A percentile compares a stretch with the other conserved stretches of the same genome.
phyloP scores from a whole-genome alignment of 2,329 filamentous ascomycete genomes.

The Penicillium sp. region DNA sequence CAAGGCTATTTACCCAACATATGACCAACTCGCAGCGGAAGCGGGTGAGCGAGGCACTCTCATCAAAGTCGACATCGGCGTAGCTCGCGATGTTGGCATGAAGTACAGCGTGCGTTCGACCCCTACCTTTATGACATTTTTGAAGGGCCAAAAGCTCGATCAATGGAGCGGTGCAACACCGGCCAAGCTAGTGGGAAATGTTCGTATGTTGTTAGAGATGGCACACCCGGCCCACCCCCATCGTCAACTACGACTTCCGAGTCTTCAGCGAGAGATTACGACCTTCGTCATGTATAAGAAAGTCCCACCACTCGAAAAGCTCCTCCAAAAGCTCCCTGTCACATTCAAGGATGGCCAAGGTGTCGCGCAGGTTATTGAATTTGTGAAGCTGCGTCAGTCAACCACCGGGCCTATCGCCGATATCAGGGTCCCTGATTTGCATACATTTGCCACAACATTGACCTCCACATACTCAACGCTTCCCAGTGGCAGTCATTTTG shows the following conservation, averaged over 20 bases:
- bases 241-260: constrained; percentile 67
- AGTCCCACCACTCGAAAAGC: constrained; percentile 76
- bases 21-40: constrained; percentile 75
- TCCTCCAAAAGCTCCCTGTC: constrained; percentile 73
- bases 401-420: constrained; percentile 59
- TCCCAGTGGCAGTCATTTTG: constrained; percentile 68
- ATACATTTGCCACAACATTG: constrained; percentile 63
- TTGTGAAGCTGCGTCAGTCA: constrained; percentile 61
- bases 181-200: constrained; percentile 65
- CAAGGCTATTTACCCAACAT: constrained; percentile 77
- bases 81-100: constrained; percentile 62
- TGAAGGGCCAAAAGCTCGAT: constrained; percentile 72
- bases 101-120: constrained; percentile 72
- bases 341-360: constrained; percentile 56
- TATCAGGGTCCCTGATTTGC: constrained; percentile 69
- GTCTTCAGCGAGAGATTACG: constrained; percentile 62
- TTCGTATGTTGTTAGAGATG: constrained; percentile 72
- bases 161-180: constrained; percentile 79
- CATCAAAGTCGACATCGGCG: constrained; percentile 78
- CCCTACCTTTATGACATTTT: constrained; percentile 84
- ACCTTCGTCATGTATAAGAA: constrained; percentile 76
- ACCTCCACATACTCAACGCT: constrained; percentile 56
- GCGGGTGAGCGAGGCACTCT: constrained; percentile 66
- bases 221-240: constrained; percentile 76
- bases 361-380: constrained; percentile 65